Evolutionary conservation across 257 asterid genomes (phyloP).

Genomic region (Eustoma russellianum): DNA sequence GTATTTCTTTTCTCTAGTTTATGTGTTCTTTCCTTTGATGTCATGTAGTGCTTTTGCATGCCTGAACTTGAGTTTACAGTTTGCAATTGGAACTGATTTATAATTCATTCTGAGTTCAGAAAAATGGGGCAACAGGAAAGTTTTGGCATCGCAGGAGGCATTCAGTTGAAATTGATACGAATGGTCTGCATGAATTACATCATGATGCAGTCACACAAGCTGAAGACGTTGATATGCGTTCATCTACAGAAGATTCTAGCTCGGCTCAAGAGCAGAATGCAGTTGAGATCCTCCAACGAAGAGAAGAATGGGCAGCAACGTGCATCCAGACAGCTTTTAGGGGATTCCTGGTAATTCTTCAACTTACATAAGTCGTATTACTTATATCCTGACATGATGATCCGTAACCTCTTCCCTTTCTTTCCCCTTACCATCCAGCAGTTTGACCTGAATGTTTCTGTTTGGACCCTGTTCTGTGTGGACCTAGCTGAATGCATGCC

Average conservation of each 20-base stretch:
- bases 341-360: slow-evolving; percentile 71
- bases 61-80: too few relatives aligned
- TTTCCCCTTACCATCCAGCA: too few relatives aligned
- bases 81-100: slow-evolving; percentile 1
- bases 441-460: too few relatives aligned
- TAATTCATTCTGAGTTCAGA: slow-evolving; percentile 34
- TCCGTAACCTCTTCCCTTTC: too few relatives aligned
- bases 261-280: slow-evolving; percentile 46
- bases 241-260: slow-evolving; percentile 51
- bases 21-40: too few relatives aligned
- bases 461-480: too few relatives aligned
- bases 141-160: slow-evolving; percentile 71
- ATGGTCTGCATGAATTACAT: slow-evolving; percentile 38
- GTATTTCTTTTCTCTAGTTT: too few relatives aligned
- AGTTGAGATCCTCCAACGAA: slow-evolving; percentile 32
- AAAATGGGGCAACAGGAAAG: slow-evolving; percentile 53
- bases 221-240: slow-evolving; percentile 33
- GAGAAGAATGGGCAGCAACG: slow-evolving; percentile 87
- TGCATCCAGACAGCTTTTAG: slow-evolving; percentile 87
- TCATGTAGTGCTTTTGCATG: too few relatives aligned
- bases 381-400: too few relatives aligned
- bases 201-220: slow-evolving; percentile 26
- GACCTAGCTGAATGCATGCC: background rate
- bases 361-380: too few relatives aligned
- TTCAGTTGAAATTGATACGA: slow-evolving; percentile 61